A percentile compares a stretch with the other conserved stretches of the same genome.
These are phyloP conservation scores for Nothomitra cinnamomea DNA, from an alignment of 2,329 filamentous ascomycete species.

Conservation along the genomic window DNA sequence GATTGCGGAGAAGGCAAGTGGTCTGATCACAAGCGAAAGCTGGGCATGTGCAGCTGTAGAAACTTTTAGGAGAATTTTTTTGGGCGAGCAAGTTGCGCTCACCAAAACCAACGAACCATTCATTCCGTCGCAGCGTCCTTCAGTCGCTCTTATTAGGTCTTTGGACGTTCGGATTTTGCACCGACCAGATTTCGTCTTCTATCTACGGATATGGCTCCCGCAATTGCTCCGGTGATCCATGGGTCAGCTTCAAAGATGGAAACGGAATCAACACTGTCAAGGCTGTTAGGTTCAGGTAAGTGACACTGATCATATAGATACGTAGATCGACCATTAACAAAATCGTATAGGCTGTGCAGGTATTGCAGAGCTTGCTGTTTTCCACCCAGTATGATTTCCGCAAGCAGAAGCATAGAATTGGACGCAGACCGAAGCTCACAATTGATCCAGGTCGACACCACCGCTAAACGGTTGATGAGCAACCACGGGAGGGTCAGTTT, in stretches of 20 bases:
- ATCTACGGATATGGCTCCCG: slow-evolving; percentile 2
- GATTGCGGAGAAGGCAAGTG: no score
- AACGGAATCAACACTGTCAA: slow-evolving; percentile 77
- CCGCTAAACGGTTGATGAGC: slow-evolving; percentile 98
- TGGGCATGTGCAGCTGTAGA: no score
- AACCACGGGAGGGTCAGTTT: slow-evolving; percentile 58
- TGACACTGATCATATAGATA: neutral
- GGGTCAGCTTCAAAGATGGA: slow-evolving; percentile 41
- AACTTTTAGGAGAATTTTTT: no score
- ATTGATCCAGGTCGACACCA: slow-evolving; percentile 68
- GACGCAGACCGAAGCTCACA: slow-evolving; percentile 8
- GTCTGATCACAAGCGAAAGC: no score
- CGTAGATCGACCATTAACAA: slow-evolving; percentile 3
- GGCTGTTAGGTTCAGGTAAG: slow-evolving; percentile 80
- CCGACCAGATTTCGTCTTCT: no score
- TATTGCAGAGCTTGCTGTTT: slow-evolving; percentile 83
- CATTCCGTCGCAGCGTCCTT: no score
- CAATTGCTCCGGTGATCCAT: neutral
- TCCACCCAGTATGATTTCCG: slow-evolving; percentile 53
- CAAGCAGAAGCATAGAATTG: slow-evolving; percentile 1
- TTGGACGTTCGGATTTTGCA: no score
- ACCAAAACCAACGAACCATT: no score
- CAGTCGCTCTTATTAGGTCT: no score
- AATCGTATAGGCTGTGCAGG: slow-evolving; percentile 57
- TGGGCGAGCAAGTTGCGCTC: no score